Percentiles rank a stretch among this genome's conserved stretches.
Conservation (phyloP, 2,329 filamentous ascomycete genomes). For the Aspergillus vadensis region DNA sequence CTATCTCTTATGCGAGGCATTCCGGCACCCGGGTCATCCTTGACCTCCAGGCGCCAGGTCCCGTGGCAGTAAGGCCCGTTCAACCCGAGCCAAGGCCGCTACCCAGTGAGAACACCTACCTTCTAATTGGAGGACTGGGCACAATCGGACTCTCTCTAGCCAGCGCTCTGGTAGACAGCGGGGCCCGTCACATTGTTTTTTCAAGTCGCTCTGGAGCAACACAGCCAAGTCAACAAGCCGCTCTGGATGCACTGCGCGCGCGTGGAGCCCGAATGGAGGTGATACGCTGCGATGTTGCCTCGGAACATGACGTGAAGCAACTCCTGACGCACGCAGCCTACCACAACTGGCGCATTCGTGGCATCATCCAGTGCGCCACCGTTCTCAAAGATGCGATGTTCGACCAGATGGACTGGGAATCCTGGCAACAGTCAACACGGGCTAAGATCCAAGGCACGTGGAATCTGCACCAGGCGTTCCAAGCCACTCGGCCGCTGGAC, state of each 20-base stretch:
- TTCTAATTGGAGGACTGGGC: constrained; percentile 26
- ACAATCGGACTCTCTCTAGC: constrained; percentile 26
- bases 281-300: constrained; percentile 23
- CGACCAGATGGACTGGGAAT: constrained; percentile 16
- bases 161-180: constrained; percentile 19
- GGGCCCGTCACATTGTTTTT: constrained; percentile 26
- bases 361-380: constrained; percentile 22
- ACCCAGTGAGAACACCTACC: constrained; percentile 15
- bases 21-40: not conserved
- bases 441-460: constrained; percentile 23
- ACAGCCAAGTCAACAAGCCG: constrained; percentile 10
- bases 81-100: not conserved
- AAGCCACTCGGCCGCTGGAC: constrained; percentile 49
- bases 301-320: constrained; percentile 15
- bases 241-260: constrained; percentile 17
- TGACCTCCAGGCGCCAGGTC: not conserved
- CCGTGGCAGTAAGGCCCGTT: not conserved
- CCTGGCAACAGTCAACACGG: constrained; percentile 9
- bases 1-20: not conserved
- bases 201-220: constrained; percentile 22
- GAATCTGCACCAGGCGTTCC: constrained; percentile 21
- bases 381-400: constrained; percentile 18
- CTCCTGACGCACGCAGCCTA: not conserved
- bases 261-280: constrained; percentile 19
- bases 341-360: constrained; percentile 7